Percentiles rank a stretch among this genome's conserved stretches.
Evolutionary conservation across 169 alveolate species (phyloP).

Genomic region (Eimeria maxima): DNA sequence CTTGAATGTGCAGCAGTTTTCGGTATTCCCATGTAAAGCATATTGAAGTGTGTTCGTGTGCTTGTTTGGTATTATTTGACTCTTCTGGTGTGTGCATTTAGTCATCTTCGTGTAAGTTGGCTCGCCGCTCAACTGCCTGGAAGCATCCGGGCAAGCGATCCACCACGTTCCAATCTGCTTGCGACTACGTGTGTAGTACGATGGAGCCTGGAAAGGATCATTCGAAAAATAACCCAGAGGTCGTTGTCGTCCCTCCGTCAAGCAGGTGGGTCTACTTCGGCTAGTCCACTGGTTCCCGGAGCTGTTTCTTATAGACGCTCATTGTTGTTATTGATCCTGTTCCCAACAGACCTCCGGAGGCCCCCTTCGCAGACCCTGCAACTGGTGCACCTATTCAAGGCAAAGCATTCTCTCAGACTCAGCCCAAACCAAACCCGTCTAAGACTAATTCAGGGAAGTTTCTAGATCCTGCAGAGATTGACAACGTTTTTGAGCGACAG

Average conservation of each 20-base stretch:
- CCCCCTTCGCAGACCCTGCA: conserved; percentile 66
- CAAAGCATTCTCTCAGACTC: not conserved
- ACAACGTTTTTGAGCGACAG: conserved; percentile 36
- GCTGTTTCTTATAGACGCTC: not conserved
- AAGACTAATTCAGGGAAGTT: conserved; percentile 12
- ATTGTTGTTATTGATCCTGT: not conserved
- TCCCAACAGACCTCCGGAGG: conserved; percentile 57
- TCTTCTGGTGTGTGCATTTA: not conserved
- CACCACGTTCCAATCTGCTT: not conserved
- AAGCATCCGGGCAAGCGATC: not conserved
- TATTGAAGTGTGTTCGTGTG: not conserved
- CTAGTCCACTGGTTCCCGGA: conserved; percentile 17
- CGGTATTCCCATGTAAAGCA: not conserved
- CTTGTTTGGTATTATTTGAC: not conserved
- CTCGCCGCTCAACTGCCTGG: not conserved
- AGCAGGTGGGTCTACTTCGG: conserved; percentile 44
- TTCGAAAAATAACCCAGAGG: conserved; percentile 10
- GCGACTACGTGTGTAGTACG: not conserved
- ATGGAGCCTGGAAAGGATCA: conserved; percentile 25
- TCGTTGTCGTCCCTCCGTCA: conserved; percentile 61
- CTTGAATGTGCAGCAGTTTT: not conserved
- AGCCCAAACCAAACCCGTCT: not conserved
- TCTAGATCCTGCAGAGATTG: conserved; percentile 56
- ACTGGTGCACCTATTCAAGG: conserved; percentile 70
- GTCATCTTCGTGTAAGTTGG: not conserved